Base-by-base conservation (phyloP, 2,329 filamentous ascomycete genomes). In the Cryphonectria carpinicola region DNA sequence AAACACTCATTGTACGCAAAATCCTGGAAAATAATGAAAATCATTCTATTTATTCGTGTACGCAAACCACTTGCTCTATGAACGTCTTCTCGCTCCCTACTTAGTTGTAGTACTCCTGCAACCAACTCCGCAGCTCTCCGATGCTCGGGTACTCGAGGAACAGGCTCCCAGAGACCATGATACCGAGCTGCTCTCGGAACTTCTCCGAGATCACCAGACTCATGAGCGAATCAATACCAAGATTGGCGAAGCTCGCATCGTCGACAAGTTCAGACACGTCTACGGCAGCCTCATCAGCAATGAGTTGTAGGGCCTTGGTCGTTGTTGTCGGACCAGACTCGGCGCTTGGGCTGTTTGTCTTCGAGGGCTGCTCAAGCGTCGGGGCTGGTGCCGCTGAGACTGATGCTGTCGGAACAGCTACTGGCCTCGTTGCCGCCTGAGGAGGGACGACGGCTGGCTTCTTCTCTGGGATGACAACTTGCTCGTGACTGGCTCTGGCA, bases 201-300 rank as follows among this genome's bases (percentile, higher is more conserved):
- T 78, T 77, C 67, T 79, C 79, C 28, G 79, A 76, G 46, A 82
- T 78, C 0, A 79, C 76, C 11, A 82, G 74, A 66, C 75, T 77
- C 77, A 82, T 80, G 8, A 81, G 76, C 60, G 75, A 79, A 73
- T 82, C 81, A 69, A 82, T 76, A 28, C 81, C 81, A 7, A 82
- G 73, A 3, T 78, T 75, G 13, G 76, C 76, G 41, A 83, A 80
- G 65, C 73, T 73, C 13, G 77, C 76, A 1, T 79, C 80, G 63
- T 81, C 79, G 0, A 71, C 65, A 54, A 83, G 75, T n/a, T 89
- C 86, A 17, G 84, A 81, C 60, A 84, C 79, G 39, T 86, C 84
- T 64, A 89, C 84, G 71, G 84, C 87, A 80, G 88, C 87, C 76
- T 90, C 87, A 69, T 84, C 82, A 4, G 87, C 85, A 66, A 90